Percentiles rank a stretch among this genome's conserved stretches.
phyloP scores from a whole-genome alignment of 73 alveolate species.

The Blepharisma japonicum region DNA sequence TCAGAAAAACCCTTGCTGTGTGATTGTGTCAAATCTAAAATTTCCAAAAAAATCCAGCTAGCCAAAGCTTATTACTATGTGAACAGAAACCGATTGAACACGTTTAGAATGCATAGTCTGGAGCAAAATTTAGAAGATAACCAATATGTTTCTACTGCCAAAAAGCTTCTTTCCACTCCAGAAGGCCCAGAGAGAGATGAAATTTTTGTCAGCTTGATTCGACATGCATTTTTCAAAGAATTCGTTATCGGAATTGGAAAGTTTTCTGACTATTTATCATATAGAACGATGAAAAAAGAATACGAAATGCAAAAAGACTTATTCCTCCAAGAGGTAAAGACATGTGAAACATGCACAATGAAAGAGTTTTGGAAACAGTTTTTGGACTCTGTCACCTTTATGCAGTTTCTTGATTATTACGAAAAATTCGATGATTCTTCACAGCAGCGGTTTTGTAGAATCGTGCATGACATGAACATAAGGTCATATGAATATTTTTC shows the following conservation, averaged over 20 bases:
- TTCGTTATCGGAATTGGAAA: neutral
- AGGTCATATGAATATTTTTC: neutral
- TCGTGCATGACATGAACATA: neutral
- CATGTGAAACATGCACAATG: neutral
- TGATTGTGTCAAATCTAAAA: constrained; percentile 12
- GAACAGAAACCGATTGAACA: neutral
- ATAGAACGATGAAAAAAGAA: neutral
- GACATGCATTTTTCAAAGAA: neutral
- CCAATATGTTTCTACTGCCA: neutral
- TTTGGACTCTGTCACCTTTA: neutral
- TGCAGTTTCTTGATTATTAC: constrained; percentile 8
- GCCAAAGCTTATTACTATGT: neutral
- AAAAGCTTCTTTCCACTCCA: neutral
- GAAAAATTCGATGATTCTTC: constrained; percentile 1
- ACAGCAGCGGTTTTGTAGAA: neutral
- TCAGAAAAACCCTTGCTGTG: neutral
- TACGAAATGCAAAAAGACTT: constrained; percentile 1
- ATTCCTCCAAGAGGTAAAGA: neutral
- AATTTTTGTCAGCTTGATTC: neutral
- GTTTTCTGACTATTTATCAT: neutral
- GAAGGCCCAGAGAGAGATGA: neutral
- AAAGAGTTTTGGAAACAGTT: neutral
- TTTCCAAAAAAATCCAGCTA: neutral
- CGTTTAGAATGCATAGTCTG: neutral
- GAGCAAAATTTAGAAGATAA: neutral